Percentiles rank a stretch among this genome's conserved stretches.
Conservation (phyloP, 352 stramenopile genomes). For the Hyaloperonospora brassicae region DNA sequence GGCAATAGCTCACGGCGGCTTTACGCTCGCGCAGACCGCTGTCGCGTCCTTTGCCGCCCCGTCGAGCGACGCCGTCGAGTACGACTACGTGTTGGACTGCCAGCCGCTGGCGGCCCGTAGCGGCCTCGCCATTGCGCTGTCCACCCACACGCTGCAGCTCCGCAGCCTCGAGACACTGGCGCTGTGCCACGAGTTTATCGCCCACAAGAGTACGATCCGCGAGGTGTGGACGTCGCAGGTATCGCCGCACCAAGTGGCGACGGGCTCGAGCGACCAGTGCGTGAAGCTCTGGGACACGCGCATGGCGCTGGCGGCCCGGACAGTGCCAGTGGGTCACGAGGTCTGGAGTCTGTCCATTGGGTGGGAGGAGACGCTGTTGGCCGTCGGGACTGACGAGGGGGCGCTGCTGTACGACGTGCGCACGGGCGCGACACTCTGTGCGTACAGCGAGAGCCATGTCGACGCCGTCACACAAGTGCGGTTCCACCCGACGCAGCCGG, state of each 20-base stretch:
- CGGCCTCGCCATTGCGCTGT: constrained; percentile 58
- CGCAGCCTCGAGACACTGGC: constrained; percentile 59
- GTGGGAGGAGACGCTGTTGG: constrained; percentile 66
- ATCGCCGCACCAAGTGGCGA: constrained; percentile 60
- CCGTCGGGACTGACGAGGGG: constrained; percentile 63
- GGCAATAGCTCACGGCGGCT: too few species aligned
- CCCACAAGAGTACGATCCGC: constrained; percentile 73
- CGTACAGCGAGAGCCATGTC: constrained; percentile 85
- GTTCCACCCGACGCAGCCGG: constrained; percentile 71
- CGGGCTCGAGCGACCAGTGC: constrained; percentile 77
- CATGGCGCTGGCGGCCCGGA: constrained; percentile 43
- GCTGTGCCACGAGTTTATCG: constrained; percentile 61
- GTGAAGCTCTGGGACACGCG: constrained; percentile 84
- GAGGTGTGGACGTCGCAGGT: constrained; percentile 69
- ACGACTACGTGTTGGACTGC: constrained; percentile 78
- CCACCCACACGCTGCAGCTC: constrained; percentile 57
- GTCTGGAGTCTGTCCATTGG: constrained; percentile 79
- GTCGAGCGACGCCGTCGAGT: constrained; percentile 64
- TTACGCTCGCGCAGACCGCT: too few species aligned
- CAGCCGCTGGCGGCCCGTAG: constrained; percentile 55
- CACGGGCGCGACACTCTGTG: constrained; percentile 54
- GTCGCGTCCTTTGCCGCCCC: too few species aligned
- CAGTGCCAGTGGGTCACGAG: constrained; percentile 52
- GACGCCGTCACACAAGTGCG: constrained; percentile 84
- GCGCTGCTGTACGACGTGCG: constrained; percentile 80